Conservation (phyloP, 306 rosid genomes). For the Medicago arabica region DNA sequence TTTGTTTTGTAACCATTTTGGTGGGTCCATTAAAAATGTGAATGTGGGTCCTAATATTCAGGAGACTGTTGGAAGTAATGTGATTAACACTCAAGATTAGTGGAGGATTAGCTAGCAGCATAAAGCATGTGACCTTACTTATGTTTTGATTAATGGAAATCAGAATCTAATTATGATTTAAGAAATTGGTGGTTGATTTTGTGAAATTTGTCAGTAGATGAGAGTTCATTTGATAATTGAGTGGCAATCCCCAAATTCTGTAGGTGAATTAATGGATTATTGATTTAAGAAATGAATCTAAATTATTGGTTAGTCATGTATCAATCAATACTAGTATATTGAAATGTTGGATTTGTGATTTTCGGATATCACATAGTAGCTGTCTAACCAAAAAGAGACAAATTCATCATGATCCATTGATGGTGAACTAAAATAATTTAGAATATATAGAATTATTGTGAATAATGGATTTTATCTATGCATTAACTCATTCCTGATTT, state of each 20-base stretch:
- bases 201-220: conserved; percentile 36
- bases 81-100: conserved; percentile 44
- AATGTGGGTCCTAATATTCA: conserved; percentile 38
- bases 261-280: conserved; percentile 11
- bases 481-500: too few relatives aligned
- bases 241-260: conserved; percentile 29
- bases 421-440: neutral
- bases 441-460: neutral
- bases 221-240: conserved; percentile 34
- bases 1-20: conserved; percentile 43
- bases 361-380: conserved; percentile 4
- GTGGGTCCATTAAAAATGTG: conserved; percentile 32
- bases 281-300: conserved; percentile 10
- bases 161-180: conserved; percentile 19
- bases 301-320: conserved; percentile 23
- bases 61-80: conserved; percentile 45
- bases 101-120: conserved; percentile 25
- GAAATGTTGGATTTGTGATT: conserved; percentile 30
- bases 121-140: conserved; percentile 42
- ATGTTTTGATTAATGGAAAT: conserved; percentile 12
- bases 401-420: conserved; percentile 5
- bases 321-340: neutral
- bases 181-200: conserved; percentile 16
- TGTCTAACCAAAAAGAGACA: conserved; percentile 30
- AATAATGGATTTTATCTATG: too few relatives aligned